These are phyloP conservation scores for Microcyclospora pomicola DNA, from an alignment of 2,329 filamentous ascomycete species.

Conservation along the genomic window DNA sequence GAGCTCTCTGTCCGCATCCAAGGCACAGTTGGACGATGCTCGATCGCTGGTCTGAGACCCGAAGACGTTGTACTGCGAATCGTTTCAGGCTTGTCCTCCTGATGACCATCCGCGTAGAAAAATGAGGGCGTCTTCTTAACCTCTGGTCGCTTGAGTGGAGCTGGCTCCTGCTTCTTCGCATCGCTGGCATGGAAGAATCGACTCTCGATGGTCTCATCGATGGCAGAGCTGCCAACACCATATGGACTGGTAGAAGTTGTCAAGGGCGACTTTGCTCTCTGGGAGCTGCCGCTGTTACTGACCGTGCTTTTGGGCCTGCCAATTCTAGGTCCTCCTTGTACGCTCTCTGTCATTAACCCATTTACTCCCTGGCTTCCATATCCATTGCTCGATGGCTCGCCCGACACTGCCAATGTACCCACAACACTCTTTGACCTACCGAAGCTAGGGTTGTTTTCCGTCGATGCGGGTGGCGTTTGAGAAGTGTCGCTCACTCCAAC, in stretches of 20 bases:
- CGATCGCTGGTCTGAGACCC: constrained; percentile 10
- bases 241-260: constrained; percentile 22
- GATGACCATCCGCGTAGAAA: constrained; percentile 38
- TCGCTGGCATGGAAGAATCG: constrained; percentile 94
- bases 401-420: constrained; percentile 3
- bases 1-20: constrained; percentile 10
- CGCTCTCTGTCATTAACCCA: neutral
- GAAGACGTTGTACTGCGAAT: constrained; percentile 23
- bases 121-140: constrained; percentile 35
- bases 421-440: constrained; percentile 4
- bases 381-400: constrained; percentile 2
- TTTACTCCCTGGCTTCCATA: constrained; percentile 7
- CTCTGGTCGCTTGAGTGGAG: constrained; percentile 21
- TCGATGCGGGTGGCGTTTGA: constrained; percentile 1
- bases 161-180: constrained; percentile 27
- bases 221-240: constrained; percentile 10
- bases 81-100: constrained; percentile 20
- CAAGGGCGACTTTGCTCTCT: constrained; percentile 20
- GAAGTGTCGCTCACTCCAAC: too few species aligned
- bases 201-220: constrained; percentile 27
- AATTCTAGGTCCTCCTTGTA: constrained; percentile 4
- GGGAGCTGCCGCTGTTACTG: constrained; percentile 16
- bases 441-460: constrained; percentile 9
- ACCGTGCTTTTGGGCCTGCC: constrained; percentile 26
- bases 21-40: constrained; percentile 6